Evolutionary conservation across 2,329 filamentous ascomycete species (phyloP), one percentile per base, ranked within the genome.

Genomic region (Fusarium sp.): DNA sequence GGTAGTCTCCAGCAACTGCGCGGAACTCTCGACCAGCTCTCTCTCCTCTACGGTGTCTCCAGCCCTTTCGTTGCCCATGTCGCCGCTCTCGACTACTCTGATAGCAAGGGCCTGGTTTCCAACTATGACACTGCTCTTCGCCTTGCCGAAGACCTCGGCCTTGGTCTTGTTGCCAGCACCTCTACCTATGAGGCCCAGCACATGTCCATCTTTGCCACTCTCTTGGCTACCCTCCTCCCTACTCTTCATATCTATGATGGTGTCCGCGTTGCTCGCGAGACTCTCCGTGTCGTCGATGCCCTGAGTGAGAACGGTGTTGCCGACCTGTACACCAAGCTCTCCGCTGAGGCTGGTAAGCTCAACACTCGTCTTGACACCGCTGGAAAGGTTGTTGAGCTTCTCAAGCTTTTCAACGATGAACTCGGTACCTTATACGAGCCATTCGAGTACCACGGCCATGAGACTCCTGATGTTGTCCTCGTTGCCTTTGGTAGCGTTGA

Each of bases 401-500:
- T 96, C 50, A 86, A 88, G 67, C 86, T 90, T 22, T 90, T 96
- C 81, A 99, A 98, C 80, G 88, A 89, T 66, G 94, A 98, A 82
- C 89, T 99, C 24, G 96, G 95, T 60, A 98, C 96, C 44, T 90
- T 95, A 70, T 99, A 99, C 78, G 87, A 90, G 74, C 89, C 93
- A 8, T 99, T 98, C 73, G 96, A 99, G 81, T 99, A 99, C 82
- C 87, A 91, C 74, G 96, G 96, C 24, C 93, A 98, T 76, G 83
- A 87, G 48, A 83, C 89, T 43, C 89, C 96, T 6, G 92, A 95
- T 69, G 89, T 90, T 11, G 93, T 99, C 17, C 83, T 98, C 33
- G 94, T 98, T 30, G 92, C 93, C 44, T 97, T 99, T 73, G 96
- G 96, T 71, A 97, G 93, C 62, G 89, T 94, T 7, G 96, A 99